Base-by-base conservation (phyloP, 352 stramenopile species). In the Globisporangium irregulare region DNA sequence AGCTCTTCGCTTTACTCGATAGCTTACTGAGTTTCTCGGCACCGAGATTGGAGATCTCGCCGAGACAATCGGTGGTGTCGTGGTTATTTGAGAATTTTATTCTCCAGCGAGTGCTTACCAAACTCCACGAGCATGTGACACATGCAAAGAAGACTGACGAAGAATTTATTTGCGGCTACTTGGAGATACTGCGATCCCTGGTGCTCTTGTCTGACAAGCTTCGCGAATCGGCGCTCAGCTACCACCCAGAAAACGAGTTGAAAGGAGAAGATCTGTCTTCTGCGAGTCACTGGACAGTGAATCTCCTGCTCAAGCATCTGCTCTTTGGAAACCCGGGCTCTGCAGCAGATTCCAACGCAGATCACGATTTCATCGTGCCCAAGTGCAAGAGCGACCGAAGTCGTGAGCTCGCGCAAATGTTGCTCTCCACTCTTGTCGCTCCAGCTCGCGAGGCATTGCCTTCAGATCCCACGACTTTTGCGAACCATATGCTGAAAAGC, bases 231-330 rank as follows among this genome's bases (percentile, higher is more conserved):
- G 20, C 22, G 5, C 24, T 68, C 24, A n/a, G 14, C 4, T 68
- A n/a, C 14, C 36, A 15, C 1, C 59, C 55, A 41, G 22, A 18
- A 1, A 25, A 32, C 34, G 25, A 27, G 14, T 25, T 4, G 8
- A 59, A 34, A 8, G 22, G 15, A 43, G 15, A 60, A 25, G 46
- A 43, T 25, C 8, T 14, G 43, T 12, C 10, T 6, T n/a, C 15
- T 20, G 27, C 27, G 10, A 46, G 36, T n/a, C 27, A 57, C n/a
- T 72, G 69, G 54, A 66, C 62, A 25, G 8, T 64, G 12, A 36
- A 60, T 67, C 68, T 74, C 4, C 38, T 74, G 5, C 38, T 73
- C 43, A 72, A 59, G 29, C n/a, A 62, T 5, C 43, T 72, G 9
- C 57, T 71, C 38, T 73, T 71, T 59, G 68, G 68, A 15, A 51